Base-by-base conservation (phyloP, 108 stramenopile genomes). In the Nitzschia sp. region DNA sequence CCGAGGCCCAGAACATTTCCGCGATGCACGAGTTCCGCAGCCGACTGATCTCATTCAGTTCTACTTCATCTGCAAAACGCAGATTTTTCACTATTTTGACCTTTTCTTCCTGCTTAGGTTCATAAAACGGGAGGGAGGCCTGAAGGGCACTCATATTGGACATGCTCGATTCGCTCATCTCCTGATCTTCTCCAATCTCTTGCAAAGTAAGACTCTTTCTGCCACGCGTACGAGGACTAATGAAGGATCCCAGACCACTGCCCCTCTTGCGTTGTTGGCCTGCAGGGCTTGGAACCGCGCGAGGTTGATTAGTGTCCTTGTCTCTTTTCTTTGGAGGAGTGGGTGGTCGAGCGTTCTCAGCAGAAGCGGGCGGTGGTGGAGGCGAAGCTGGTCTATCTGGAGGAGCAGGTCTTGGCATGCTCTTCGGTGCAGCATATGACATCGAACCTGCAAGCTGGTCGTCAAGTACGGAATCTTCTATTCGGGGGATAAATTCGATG, bases 41-140 rank as follows among this genome's bases (percentile, higher is more conserved):
- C 32, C 61, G 34, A 46, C 31, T 29, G 27, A 72, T 72, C 36
- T 63, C 71, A 42, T 68, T 68, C 24, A 57, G 19, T 27, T 68
- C 55, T 13, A 56, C 55, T 55, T 68, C 67, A 28, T 68, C 67
- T 13, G 54, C 26, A 30, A 68, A 68, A 26, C 67, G 54, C 2
- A 68, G 54, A 34, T 5, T 27, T 36, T 48, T 55, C 2, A 33
- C 48, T 8, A 46, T 32, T 17, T 29, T 18, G 1, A 17, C 33
- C 42, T 62, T 62, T 11, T n/a, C 2, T 42, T 62, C 38, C 23
- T 34, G 21, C 11, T 19, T 46, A n/a, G n/a, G 31, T 62, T 62
- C 61, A 2, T 23, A 23, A 15, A 26, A 45, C 29, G 35, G 11
- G 8, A 62, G n/a, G 13, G 61, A 62, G 1, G 61, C 46, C 32